Evolutionary conservation across 2,329 filamentous ascomycete species (phyloP), one percentile per base, ranked within the genome.

Genomic region (Clonostachys rosea): DNA sequence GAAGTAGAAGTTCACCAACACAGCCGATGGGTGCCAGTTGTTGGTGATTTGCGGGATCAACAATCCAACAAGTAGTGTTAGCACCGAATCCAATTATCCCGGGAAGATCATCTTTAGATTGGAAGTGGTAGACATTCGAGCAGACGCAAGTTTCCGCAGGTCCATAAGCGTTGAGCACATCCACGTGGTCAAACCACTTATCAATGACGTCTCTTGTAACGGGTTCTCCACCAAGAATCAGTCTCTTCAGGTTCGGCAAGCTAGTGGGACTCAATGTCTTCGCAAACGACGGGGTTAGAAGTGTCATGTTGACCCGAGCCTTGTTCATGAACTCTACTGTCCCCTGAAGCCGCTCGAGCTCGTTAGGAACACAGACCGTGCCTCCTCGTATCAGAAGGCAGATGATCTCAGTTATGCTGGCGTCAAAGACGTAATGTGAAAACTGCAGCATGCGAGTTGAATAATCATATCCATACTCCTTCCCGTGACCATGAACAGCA

Each of bases 361-460:
- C 52, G 2, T 50, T 49, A 0, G 57, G 57, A 5, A 56, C 50
- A 20, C 58, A 60, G 9, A 59, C 47, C 1, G 50, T 52, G 3
- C 52, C 59, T 2, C 56, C 59, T 4, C 44, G 41, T 9, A 52
- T 34, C 4, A 60, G 52, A 0, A 56, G 46, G 1, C 50, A 55
- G 34, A 59, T 40, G 5, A 59, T 56, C 33, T 59, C 56, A 2
- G 45, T 44, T 11, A 80, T 57, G 40, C 67, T 70, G 2, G 69
- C 68, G 48, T 81, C 75, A 42, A 79, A 79, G 2, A 70, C 71
- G 52, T 73, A 76, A 7, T 68, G 69, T 6, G 73, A 71, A 47
- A 75, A 76, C 47, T 78, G 74, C 42, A 81, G 50, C 6, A 81
- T 71, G 4, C 83, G 71, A 6, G 78, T 78, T 7, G 13, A 11